These are phyloP conservation scores for Amanita inopinata DNA, from an alignment of 768 basidiomycete species.

Conservation along the genomic window DNA sequence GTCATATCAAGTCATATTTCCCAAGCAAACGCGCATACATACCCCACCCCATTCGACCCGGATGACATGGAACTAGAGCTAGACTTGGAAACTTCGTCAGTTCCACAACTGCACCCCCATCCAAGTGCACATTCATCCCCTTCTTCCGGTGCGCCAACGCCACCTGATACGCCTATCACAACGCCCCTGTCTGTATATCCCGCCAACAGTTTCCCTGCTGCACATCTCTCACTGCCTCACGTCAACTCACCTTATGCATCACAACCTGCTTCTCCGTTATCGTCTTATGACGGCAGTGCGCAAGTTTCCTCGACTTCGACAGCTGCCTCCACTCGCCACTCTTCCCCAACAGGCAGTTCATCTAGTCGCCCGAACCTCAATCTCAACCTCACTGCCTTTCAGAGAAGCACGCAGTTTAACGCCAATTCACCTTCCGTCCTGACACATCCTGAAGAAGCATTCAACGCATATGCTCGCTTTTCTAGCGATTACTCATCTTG, in stretches of 20 bases:
- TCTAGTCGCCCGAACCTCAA: constrained; percentile 11
- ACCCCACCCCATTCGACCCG: constrained; percentile 48
- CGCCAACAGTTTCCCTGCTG: constrained; percentile 22
- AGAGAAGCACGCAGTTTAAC: constrained; percentile 7
- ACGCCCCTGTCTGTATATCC: constrained; percentile 35
- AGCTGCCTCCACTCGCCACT: constrained; percentile 23
- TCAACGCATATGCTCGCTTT: constrained; percentile 63
- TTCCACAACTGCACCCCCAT: constrained; percentile 14
- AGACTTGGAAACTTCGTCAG: constrained; percentile 32
- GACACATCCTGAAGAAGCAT: constrained; percentile 40
- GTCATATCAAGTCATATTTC: constrained; percentile 10
- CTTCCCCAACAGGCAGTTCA: constrained; percentile 21
- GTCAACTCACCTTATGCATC: constrained; percentile 25
- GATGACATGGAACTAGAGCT: constrained; percentile 81
- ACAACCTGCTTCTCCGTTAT: constrained; percentile 39
- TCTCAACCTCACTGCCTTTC: constrained; percentile 18
- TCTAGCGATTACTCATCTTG: constrained; percentile 48
- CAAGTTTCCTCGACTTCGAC: constrained; percentile 13
- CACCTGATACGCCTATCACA: constrained; percentile 44
- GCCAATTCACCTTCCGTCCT: constrained; percentile 18
- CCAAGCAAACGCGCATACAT: constrained; percentile 19
- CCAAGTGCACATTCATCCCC: constrained; percentile 26
- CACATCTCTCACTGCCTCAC: constrained; percentile 18
- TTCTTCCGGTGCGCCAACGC: constrained; percentile 32
- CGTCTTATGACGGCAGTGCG: constrained; percentile 23